These are phyloP conservation scores for Endocalyx cinctus DNA, from an alignment of 2,329 filamentous ascomycete genomes.

Conservation along the genomic window DNA sequence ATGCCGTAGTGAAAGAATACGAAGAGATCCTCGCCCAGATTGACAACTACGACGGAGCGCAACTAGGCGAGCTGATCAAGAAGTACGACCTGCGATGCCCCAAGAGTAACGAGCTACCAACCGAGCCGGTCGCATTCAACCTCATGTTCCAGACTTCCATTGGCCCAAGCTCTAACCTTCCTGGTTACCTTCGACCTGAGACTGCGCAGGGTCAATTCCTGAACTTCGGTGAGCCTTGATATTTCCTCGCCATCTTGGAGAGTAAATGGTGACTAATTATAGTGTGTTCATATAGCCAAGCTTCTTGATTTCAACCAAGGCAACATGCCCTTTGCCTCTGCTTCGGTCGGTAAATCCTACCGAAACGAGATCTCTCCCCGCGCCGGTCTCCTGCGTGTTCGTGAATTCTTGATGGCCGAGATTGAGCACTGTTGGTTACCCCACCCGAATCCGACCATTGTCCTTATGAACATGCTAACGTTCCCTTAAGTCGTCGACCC, in stretches of 20 bases:
- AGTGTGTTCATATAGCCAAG: slow-evolving; percentile 62
- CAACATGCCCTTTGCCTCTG: slow-evolving; percentile 93
- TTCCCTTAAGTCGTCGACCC: too few relatives aligned
- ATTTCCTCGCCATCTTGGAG: too few relatives aligned
- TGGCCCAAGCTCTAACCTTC: slow-evolving; percentile 81
- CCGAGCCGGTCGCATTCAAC: slow-evolving; percentile 87
- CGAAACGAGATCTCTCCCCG: slow-evolving; percentile 96
- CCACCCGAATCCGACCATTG: background rate
- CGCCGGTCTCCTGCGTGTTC: slow-evolving; percentile 84
- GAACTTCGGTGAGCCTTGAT: slow-evolving; percentile 67
- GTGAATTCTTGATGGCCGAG: slow-evolving; percentile 98
- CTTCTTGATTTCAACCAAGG: slow-evolving; percentile 94
- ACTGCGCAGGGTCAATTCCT: slow-evolving; percentile 98
- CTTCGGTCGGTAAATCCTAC: slow-evolving; percentile 96
- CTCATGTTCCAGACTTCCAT: slow-evolving; percentile 98
- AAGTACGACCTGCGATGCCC: slow-evolving; percentile 93
- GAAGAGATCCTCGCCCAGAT: slow-evolving; percentile 87
- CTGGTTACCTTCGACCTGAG: slow-evolving; percentile 85
- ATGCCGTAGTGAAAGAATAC: slow-evolving; percentile 82
- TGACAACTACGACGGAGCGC: slow-evolving; percentile 87
- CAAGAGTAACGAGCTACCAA: slow-evolving; percentile 68
- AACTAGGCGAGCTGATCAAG: slow-evolving; percentile 81
- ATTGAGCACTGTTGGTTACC: slow-evolving; percentile 73
- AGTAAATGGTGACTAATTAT: too few relatives aligned
- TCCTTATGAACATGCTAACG: slow-evolving; percentile 35